These are phyloP conservation scores for Chernovozyma aurita DNA, from an alignment of 1,139 yeast genomes.

Conservation along the genomic window DNA sequence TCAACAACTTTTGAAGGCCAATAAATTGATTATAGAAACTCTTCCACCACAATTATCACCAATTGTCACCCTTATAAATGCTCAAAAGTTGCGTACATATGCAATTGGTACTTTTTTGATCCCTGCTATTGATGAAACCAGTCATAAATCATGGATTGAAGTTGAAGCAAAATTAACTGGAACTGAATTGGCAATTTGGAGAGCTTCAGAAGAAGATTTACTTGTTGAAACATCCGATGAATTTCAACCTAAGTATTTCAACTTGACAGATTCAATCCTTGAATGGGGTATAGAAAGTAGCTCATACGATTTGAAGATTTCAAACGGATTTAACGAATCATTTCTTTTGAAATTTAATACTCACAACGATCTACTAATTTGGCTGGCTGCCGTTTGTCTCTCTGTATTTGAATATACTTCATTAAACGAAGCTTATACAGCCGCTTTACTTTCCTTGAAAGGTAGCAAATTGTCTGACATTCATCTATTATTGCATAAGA, in stretches of 20 bases:
- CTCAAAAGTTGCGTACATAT: constrained; percentile 39
- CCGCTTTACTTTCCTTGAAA: constrained; percentile 50
- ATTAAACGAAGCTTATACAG: constrained; percentile 54
- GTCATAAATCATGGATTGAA: constrained; percentile 27
- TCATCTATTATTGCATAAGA: constrained; percentile 45
- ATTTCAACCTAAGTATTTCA: constrained; percentile 43
- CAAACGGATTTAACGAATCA: constrained; percentile 34
- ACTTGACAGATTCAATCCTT: constrained; percentile 44
- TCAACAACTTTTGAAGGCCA: constrained; percentile 15
- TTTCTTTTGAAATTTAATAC: constrained; percentile 30
- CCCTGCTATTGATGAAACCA: constrained; percentile 15
- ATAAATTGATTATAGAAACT: constrained; percentile 20
- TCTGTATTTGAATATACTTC: constrained; percentile 48
- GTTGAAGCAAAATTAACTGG: constrained; percentile 49
- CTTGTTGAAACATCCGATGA: constrained; percentile 25
- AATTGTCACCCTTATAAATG: constrained; percentile 37
- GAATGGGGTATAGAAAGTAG: constrained; percentile 13
- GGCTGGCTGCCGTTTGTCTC: constrained; percentile 45
- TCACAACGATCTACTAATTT: constrained; percentile 30
- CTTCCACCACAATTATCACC: constrained; percentile 40
- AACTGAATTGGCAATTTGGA: constrained; percentile 48
- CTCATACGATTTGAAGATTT: constrained; percentile 27
- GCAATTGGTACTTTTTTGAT: constrained; percentile 29
- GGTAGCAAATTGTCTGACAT: constrained; percentile 52
- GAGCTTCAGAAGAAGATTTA: constrained; percentile 24